A percentile compares a stretch with the other conserved stretches of the same genome.
Conservation (phyloP, 1,284 basidiomycete species). For the Apiotrichum laibachii region DNA sequence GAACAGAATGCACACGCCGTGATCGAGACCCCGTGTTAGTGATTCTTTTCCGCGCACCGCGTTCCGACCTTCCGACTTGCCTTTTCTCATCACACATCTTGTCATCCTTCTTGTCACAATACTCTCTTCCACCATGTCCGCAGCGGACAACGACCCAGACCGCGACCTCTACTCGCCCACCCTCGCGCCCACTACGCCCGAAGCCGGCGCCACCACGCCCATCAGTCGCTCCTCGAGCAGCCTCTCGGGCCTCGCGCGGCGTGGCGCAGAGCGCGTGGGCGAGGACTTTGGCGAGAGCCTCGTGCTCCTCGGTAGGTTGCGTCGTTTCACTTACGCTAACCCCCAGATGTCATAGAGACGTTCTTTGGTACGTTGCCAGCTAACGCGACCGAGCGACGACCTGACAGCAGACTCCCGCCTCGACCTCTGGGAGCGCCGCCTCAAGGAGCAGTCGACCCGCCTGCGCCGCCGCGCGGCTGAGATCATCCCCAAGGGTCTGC, state of each 20-base stretch:
- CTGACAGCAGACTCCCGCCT: conserved; percentile 67
- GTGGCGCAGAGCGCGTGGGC: conserved; percentile 38
- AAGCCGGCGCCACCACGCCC: background rate
- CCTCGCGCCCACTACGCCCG: conserved; percentile 8
- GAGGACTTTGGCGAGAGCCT: conserved; percentile 43
- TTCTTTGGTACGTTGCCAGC: conserved; percentile 43
- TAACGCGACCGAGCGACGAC: background rate
- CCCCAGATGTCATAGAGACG: conserved; percentile 50
- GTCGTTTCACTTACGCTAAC: background rate
- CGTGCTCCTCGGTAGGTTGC: conserved; percentile 43
- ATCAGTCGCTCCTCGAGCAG: conserved; percentile 23
- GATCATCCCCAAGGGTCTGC: conserved; percentile 58
- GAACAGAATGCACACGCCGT: too few relatives aligned
- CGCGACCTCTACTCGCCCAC: conserved; percentile 9
- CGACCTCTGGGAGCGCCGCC: conserved; percentile 79
- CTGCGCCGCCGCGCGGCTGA: conserved; percentile 74
- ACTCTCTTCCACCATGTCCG: background rate
- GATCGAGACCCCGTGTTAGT: too few relatives aligned
- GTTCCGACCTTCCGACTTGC: too few relatives aligned
- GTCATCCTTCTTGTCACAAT: background rate
- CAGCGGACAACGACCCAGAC: background rate
- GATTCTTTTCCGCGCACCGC: too few relatives aligned
- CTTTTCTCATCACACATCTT: background rate
- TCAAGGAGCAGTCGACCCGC: conserved; percentile 78
- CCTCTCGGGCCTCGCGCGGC: conserved; percentile 33